Evolutionary conservation across 192 early-diverging fungal genomes (phyloP), one percentile per base, ranked within the genome.

Genomic region (Entrophospora sp.): DNA sequence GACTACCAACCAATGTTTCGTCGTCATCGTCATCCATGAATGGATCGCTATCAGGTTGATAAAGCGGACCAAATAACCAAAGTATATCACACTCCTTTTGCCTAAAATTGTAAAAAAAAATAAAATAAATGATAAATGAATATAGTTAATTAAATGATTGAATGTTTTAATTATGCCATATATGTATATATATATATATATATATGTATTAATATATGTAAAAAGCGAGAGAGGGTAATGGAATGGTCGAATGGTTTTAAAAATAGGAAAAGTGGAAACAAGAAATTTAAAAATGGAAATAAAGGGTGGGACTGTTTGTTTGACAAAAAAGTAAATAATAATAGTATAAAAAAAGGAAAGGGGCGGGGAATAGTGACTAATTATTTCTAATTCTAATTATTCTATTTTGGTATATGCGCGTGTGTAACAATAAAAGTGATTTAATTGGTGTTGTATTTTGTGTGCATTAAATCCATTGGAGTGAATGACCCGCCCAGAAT

Each of bases 41-140:
- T 61, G 59, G 42, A 31, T 57, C 53, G 22, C 43, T 61, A 5
- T 49, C 63, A 18, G 63, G 51, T 65, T 65, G 63, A 31, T 65
- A 65, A 18, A 65, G 20, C 4, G 63, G 63, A 2, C 63, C 63
- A 28, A 52, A 65, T n/a, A 65, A 55, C 63, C 63, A 65, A 37
- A 65, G 45, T 3, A 65, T 42, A 31, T 65, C 63, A 5, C 63
- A 52, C 53, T 65, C 63, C 36, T 65, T 65, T 53, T 65, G 63
- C 63, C 63, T 65, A 65, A 31, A 38, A 31, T 46, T 10, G 0
- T 46, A 46, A 37, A 40, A 38, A 28, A 37, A 25, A 8, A 38
- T n/a, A 64, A 32, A 51, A 35, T 32, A n/a, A 34, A 28, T 3
- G 38, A 31, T 53, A 10, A 30, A 12, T 65, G n/a, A 12, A 32